phyloP scores from a whole-genome alignment of 495 filamentous ascomycete species.

The Terfezia claveryi region DNA sequence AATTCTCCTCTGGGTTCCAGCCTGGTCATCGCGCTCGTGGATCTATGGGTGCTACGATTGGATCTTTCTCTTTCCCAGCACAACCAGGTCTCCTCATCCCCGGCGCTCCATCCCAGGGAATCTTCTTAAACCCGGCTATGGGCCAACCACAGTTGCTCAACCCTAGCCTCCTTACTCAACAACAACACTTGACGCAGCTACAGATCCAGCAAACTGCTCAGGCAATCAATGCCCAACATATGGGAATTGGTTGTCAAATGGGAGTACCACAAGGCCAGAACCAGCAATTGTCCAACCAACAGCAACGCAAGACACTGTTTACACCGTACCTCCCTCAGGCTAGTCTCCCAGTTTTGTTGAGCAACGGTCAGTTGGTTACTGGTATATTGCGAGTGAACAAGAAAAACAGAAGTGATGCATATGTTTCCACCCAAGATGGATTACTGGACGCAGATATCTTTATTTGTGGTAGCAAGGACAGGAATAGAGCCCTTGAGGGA shows the following conservation, averaged over 20 bases:
- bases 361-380: conserved; percentile 82
- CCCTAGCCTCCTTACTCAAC: conserved; percentile 64
- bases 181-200: conserved; percentile 73
- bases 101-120: conserved; percentile 15
- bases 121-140: conserved; percentile 19
- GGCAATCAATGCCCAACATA: conserved; percentile 46
- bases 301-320: conserved; percentile 86
- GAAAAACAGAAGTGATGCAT: conserved; percentile 96
- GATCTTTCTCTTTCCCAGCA: conserved; percentile 72
- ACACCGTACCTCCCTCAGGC: conserved; percentile 95
- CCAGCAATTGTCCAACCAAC: conserved; percentile 57
- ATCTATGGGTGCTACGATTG: conserved; percentile 65
- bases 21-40: conserved; percentile 70
- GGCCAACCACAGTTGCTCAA: conserved; percentile 42
- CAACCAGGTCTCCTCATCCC: conserved; percentile 65
- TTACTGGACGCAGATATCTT: conserved; percentile 92
- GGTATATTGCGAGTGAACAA: conserved; percentile 97
- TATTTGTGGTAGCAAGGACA: conserved; percentile 96
- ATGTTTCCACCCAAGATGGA: conserved; percentile 76
- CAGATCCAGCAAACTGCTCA: conserved; percentile 68
- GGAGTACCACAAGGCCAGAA: conserved; percentile 30
- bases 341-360: conserved; percentile 70
- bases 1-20: conserved; percentile 63
- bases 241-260: conserved; percentile 37
- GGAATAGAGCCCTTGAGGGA: conserved; percentile 86